phyloP scores from a whole-genome alignment of 1,284 basidiomycete species.

The Coriolopsis trogii region DNA sequence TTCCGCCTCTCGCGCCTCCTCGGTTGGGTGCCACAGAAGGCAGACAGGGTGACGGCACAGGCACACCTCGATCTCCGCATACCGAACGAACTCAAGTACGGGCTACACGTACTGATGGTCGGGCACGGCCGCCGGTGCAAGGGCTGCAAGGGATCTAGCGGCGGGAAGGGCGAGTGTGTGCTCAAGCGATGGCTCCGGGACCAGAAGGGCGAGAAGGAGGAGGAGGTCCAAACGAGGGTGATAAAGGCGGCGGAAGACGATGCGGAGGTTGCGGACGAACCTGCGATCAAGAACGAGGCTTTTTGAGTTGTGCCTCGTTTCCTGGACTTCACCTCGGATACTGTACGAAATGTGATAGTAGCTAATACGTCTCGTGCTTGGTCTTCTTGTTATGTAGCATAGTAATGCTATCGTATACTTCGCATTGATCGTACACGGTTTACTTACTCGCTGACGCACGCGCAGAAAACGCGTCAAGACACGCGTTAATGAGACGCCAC shows the following conservation, averaged over 20 bases:
- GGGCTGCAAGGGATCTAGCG: constrained; percentile 49
- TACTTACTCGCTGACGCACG: constrained; percentile 5
- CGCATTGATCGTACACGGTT: not conserved
- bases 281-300: not conserved
- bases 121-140: constrained; percentile 61
- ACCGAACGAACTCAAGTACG: constrained; percentile 69
- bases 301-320: not conserved
- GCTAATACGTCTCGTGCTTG: not conserved
- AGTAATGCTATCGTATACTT: no score
- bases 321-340: not conserved
- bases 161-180: constrained; percentile 32
- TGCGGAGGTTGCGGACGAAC: not conserved
- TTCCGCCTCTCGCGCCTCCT: constrained; percentile 66
- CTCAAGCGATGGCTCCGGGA: constrained; percentile 36
- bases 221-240: constrained; percentile 24
- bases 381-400: constrained; percentile 6
- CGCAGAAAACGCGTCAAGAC: constrained; percentile 12
- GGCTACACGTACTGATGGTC: constrained; percentile 73
- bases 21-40: constrained; percentile 70
- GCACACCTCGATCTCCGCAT: constrained; percentile 70
- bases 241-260: constrained; percentile 9
- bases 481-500: constrained; percentile 14
- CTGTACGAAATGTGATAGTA: not conserved
- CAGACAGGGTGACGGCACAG: constrained; percentile 68
- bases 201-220: constrained; percentile 26